A percentile compares a stretch with the other conserved stretches of the same genome.
These are phyloP conservation scores for Corchorus capsularis DNA, from an alignment of 345 rosid genomes.

Conservation along the genomic window DNA sequence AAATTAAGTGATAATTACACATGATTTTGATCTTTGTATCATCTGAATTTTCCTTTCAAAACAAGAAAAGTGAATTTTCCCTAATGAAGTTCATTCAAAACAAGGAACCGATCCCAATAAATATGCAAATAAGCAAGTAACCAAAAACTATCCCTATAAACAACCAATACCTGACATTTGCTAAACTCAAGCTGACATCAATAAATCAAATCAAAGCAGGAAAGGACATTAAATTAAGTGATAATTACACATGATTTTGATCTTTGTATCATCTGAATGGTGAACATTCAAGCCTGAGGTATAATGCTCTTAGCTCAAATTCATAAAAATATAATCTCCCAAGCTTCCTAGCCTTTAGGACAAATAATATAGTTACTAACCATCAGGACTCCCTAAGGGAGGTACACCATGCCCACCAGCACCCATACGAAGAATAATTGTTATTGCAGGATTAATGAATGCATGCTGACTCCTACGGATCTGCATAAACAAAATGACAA, in stretches of 20 bases:
- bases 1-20: not conserved
- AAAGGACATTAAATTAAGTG: not conserved
- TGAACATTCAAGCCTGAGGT: not conserved
- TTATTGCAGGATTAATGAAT: constrained; percentile 91
- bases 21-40: not conserved
- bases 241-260: not conserved
- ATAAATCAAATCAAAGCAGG: constrained; percentile 1
- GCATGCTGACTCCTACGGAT: constrained; percentile 98
- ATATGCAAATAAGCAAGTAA: not conserved
- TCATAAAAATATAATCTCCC: not conserved
- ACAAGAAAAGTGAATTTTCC: no score
- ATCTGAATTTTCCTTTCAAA: not conserved
- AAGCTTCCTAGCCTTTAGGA: constrained; percentile 15
- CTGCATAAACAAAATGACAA: constrained; percentile 39
- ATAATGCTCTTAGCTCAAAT: not conserved
- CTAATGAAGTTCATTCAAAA: not conserved
- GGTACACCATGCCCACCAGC: constrained; percentile 99
- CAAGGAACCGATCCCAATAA: not conserved
- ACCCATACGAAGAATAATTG: constrained; percentile 92
- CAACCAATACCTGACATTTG: not conserved
- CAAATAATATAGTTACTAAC: constrained; percentile 45
- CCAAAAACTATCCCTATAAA: not conserved
- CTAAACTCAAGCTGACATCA: not conserved
- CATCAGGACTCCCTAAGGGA: constrained; percentile 97
- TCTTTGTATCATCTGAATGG: not conserved